A percentile compares a stretch with the other conserved stretches of the same genome.
Conservation (phyloP, 805 yeast species). For the Barnettozyma pratensis region DNA sequence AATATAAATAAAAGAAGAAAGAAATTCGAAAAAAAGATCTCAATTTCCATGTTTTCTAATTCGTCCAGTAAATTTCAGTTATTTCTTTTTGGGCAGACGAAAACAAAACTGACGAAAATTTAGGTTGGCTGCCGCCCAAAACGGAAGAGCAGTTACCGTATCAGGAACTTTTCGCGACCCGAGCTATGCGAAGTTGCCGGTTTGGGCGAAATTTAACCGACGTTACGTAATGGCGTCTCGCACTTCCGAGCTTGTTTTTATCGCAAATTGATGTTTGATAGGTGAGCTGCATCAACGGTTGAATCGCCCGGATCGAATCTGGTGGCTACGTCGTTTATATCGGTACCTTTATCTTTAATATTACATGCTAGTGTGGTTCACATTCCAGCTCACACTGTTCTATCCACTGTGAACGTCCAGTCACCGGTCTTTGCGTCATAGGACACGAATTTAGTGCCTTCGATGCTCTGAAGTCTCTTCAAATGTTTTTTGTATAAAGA, state of each 20-base stretch:
- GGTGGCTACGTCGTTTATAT: neutral
- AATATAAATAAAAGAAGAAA: constrained; percentile 2
- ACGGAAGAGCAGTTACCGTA: neutral
- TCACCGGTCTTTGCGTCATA: constrained; percentile 75
- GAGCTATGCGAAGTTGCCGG: constrained; percentile 5
- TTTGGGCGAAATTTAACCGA: constrained; percentile 1
- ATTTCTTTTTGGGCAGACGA: neutral
- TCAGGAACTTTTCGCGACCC: neutral
- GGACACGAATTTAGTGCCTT: constrained; percentile 58
- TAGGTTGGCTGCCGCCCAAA: neutral
- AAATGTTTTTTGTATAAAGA: constrained; percentile 67
- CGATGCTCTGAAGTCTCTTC: constrained; percentile 54
- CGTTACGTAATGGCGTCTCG: neutral
- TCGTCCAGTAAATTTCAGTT: neutral
- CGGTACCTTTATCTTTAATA: neutral
- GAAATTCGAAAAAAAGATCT: constrained; percentile 1
- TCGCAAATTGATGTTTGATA: too few relatives aligned
- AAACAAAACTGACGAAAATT: neutral
- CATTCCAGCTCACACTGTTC: constrained; percentile 8
- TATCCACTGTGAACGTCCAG: constrained; percentile 58
- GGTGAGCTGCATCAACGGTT: too few relatives aligned
- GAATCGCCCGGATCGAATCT: too few relatives aligned
- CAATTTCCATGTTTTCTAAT: neutral
- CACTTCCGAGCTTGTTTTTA: too few relatives aligned
- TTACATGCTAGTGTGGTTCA: neutral